Conservation (phyloP, 768 basidiomycete genomes). For the Hericium erinaceus region DNA sequence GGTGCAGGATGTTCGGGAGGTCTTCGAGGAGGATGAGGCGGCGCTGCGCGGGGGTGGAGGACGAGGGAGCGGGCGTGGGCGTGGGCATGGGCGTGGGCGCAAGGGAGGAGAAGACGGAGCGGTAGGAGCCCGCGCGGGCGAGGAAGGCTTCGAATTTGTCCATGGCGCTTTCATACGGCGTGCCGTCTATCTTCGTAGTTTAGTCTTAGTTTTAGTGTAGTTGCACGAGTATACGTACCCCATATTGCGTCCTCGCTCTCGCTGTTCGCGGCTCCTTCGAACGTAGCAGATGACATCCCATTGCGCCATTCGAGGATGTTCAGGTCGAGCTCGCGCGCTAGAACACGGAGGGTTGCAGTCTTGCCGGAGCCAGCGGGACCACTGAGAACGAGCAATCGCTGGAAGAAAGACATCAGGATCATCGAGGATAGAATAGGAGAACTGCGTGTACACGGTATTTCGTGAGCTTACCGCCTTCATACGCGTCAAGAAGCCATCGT, state of each 20-base stretch:
- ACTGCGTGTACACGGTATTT: slow-evolving; percentile 61
- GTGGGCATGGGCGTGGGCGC: slow-evolving; percentile 1
- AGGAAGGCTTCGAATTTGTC: slow-evolving; percentile 74
- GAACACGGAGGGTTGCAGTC: slow-evolving; percentile 72
- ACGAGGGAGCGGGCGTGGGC: slow-evolving; percentile 1
- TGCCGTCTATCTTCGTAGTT: neutral
- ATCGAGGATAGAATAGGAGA: neutral
- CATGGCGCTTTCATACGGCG: slow-evolving; percentile 35
- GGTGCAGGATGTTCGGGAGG: slow-evolving; percentile 83
- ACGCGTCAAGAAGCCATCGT: slow-evolving; percentile 65
- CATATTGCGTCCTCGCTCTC: neutral
- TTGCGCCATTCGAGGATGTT: slow-evolving; percentile 86
- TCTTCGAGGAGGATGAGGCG: slow-evolving; percentile 75
- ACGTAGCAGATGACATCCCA: slow-evolving; percentile 14
- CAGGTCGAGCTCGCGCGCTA: slow-evolving; percentile 65
- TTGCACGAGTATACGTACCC: slow-evolving; percentile 5
- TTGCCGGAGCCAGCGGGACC: slow-evolving; percentile 90
- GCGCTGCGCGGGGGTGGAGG: slow-evolving; percentile 7
- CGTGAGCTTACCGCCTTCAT: slow-evolving; percentile 55
- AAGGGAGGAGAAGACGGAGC: slow-evolving; percentile 34
- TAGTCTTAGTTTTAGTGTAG: neutral
- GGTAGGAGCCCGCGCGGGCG: slow-evolving; percentile 54
- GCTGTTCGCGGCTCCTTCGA: slow-evolving; percentile 4
- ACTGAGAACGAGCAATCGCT: slow-evolving; percentile 80
- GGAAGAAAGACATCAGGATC: neutral